These are phyloP conservation scores for Apiospora arundinis DNA, from an alignment of 2,329 filamentous ascomycete species.

Conservation along the genomic window DNA sequence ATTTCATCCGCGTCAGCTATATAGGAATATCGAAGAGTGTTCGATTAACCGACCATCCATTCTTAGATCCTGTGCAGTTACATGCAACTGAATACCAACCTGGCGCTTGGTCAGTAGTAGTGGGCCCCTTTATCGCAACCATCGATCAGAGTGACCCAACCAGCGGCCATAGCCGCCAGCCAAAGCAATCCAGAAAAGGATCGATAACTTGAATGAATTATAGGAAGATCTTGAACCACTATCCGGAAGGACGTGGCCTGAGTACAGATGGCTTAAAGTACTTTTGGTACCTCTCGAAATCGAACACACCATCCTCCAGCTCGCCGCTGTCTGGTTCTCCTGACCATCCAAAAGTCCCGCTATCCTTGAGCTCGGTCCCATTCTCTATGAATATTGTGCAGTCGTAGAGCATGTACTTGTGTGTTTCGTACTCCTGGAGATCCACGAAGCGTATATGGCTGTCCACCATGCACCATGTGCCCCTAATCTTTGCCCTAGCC, in stretches of 20 bases:
- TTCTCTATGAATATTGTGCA: background rate
- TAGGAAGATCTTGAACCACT: background rate
- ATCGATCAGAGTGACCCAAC: no score
- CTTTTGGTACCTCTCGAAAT: conserved; percentile 12
- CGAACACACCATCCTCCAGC: conserved; percentile 1
- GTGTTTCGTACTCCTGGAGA: background rate
- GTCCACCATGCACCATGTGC: background rate
- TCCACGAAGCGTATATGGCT: background rate
- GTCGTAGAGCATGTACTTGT: background rate
- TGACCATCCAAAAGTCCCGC: background rate
- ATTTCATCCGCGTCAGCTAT: no score
- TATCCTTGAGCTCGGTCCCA: background rate
- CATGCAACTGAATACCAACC: no score
- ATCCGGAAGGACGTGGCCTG: background rate
- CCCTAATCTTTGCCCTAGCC: background rate
- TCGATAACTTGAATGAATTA: no score
- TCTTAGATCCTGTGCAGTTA: no score
- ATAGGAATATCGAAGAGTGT: no score
- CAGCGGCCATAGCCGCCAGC: no score
- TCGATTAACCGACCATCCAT: no score
- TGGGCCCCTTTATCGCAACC: no score
- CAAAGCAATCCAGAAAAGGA: no score
- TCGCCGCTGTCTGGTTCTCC: background rate
- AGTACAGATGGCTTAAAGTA: conserved; percentile 1
- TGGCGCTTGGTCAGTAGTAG: no score